These are phyloP conservation scores for Talaromyces trachyspermus DNA, from an alignment of 495 filamentous ascomycete genomes.

Conservation along the genomic window DNA sequence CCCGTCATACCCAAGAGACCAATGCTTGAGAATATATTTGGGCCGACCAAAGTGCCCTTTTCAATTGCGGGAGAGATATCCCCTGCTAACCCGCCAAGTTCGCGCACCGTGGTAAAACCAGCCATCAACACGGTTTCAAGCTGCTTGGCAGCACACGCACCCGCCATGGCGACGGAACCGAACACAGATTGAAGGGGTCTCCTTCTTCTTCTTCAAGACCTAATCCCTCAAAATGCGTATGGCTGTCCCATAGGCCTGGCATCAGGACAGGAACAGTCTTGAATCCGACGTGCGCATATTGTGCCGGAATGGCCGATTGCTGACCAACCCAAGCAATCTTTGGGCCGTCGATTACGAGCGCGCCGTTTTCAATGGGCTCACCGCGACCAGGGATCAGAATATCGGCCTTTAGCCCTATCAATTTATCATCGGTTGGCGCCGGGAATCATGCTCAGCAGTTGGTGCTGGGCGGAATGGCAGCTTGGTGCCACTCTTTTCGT, in stretches of 20 bases:
- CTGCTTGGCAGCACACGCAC: conserved; percentile 30
- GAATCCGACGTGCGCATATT: conserved; percentile 18
- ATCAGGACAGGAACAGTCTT: conserved; percentile 34
- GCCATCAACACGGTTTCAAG: conserved; percentile 35
- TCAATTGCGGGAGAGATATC: conserved; percentile 36
- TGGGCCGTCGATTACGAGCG: conserved; percentile 32
- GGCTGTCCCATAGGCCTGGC: conserved; percentile 49
- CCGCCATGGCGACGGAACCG: conserved; percentile 17
- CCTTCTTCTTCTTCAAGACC: not conserved
- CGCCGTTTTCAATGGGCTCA: conserved; percentile 27
- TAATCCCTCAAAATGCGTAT: conserved; percentile 34
- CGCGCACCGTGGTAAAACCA: conserved; percentile 47
- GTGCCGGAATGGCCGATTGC: conserved; percentile 20
- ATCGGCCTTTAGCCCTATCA: not conserved
- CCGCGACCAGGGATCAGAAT: conserved; percentile 41
- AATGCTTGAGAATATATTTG: conserved; percentile 38
- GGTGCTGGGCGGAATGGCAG: not conserved
- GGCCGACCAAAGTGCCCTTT: conserved; percentile 39
- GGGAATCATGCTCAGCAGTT: not conserved
- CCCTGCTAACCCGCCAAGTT: conserved; percentile 38
- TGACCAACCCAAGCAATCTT: conserved; percentile 38
- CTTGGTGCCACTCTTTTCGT: not conserved
- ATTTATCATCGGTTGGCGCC: not conserved
- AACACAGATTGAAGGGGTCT: conserved; percentile 6
- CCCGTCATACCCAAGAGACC: conserved; percentile 36